These are phyloP conservation scores for Pascua sp. DNA, from an alignment of 1,284 basidiomycete genomes.

Conservation along the genomic window DNA sequence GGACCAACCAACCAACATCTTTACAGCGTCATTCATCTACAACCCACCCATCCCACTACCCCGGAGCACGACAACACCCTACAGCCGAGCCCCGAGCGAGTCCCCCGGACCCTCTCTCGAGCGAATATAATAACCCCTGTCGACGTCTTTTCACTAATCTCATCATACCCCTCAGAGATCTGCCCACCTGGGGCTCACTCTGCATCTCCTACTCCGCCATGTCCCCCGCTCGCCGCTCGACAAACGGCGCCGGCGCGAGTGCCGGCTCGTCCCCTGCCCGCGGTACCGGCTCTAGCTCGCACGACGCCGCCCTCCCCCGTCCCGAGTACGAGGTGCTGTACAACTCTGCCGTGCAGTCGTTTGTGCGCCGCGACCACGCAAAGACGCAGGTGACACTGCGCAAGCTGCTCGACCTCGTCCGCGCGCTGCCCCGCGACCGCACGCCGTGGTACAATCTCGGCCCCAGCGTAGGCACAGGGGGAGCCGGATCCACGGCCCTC, in stretches of 20 bases:
- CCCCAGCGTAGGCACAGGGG: no score
- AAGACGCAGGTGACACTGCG: conserved; percentile 37
- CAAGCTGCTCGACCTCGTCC: conserved; percentile 24
- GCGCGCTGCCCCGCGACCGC: conserved; percentile 9
- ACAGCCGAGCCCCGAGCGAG: no score
- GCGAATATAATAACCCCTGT: conserved; percentile 4
- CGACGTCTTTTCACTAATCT: conserved; percentile 17
- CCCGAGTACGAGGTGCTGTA: conserved; percentile 35
- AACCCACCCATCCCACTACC: neutral
- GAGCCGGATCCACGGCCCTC: neutral
- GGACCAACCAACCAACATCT: neutral
- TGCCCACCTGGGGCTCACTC: conserved; percentile 17
- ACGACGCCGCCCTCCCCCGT: neutral
- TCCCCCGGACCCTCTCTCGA: conserved; percentile 1
- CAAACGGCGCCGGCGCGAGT: neutral
- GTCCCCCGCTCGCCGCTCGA: neutral
- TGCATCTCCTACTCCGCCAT: conserved; percentile 10
- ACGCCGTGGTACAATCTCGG: conserved; percentile 20
- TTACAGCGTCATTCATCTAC: neutral
- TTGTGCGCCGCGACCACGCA: conserved; percentile 43
- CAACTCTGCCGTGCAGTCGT: conserved; percentile 45
- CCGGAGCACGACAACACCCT: conserved; percentile 9
- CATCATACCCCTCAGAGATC: neutral
- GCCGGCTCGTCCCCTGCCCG: neutral
- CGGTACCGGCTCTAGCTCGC: neutral